Percentiles rank a stretch among this genome's conserved stretches.
phyloP scores from a whole-genome alignment of 176 grass and related monocot species.

The Triticum turgidum region DNA sequence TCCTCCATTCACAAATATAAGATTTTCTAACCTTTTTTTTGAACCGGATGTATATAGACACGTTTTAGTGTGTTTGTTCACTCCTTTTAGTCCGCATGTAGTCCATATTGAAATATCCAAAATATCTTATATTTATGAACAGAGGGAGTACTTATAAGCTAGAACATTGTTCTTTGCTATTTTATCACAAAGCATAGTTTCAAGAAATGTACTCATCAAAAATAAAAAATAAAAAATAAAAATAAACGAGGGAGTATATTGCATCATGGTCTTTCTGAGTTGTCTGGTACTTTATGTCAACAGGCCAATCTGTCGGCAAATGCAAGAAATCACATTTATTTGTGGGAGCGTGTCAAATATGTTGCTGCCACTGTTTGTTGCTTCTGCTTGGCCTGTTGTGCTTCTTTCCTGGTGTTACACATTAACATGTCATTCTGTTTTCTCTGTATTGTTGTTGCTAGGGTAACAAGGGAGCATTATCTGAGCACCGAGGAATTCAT shows the following conservation, averaged over 20 bases:
- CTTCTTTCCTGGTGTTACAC: neutral
- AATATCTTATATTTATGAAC: no score
- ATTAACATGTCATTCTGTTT: slow-evolving; percentile 6
- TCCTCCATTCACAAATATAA: no score
- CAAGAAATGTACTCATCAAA: neutral
- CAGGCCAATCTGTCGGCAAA: neutral
- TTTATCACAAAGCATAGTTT: neutral
- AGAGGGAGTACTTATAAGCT: no score
- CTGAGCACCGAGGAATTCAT: slow-evolving; percentile 86
- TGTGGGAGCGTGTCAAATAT: neutral
- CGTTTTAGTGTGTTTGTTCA: no score
- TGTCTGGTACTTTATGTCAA: no score
- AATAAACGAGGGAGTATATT: neutral
- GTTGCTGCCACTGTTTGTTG: neutral
- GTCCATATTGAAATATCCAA: no score
- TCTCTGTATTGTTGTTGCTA: slow-evolving; percentile 30
- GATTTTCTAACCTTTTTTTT: no score
- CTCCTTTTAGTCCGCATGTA: no score
- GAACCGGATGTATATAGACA: no score
- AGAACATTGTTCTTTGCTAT: neutral
- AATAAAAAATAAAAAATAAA: no score
- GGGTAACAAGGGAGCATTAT: slow-evolving; percentile 79
- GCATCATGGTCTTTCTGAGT: neutral
- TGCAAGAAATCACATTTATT: neutral
- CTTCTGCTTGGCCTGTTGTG: neutral